Evolutionary conservation across 345 rosid genomes (phyloP).

Genomic region (Bretschneidera sinensis): DNA sequence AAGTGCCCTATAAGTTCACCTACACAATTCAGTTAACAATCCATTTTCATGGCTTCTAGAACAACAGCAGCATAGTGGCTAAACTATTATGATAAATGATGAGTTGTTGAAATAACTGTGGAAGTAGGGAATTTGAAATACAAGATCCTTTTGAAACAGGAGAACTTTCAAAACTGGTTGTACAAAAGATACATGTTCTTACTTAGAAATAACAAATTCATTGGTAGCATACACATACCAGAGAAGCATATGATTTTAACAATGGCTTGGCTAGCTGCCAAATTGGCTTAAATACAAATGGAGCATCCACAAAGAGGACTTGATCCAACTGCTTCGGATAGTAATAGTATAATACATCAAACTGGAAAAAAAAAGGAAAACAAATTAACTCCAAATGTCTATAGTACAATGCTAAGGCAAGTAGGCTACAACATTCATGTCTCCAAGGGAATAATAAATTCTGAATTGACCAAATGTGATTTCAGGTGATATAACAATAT

Average conservation of each 20-base stretch:
- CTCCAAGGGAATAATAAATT: not conserved
- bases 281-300: conserved; percentile 74
- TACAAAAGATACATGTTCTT: not conserved
- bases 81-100: too few relatives aligned
- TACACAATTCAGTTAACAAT: not conserved
- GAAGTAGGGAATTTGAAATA: not conserved
- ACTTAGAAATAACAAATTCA: conserved; percentile 5
- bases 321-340: conserved; percentile 82
- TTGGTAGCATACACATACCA: conserved; percentile 43
- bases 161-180: too few relatives aligned
- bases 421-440: not conserved
- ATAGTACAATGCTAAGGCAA: not conserved
- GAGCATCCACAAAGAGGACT: conserved; percentile 91
- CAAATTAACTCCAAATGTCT: conserved; percentile 11
- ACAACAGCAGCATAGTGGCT: too few relatives aligned
- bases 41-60: too few relatives aligned
- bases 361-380: conserved; percentile 38
- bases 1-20: not conserved
- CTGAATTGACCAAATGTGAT: not conserved
- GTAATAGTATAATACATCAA: conserved; percentile 81
- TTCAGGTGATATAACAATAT: not conserved
- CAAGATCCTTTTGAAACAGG: not conserved
- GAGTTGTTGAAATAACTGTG: not conserved
- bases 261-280: conserved; percentile 83
- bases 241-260: conserved; percentile 66